Conservation (phyloP, 2,329 filamentous ascomycete genomes). For the Zarea fungicola region DNA sequence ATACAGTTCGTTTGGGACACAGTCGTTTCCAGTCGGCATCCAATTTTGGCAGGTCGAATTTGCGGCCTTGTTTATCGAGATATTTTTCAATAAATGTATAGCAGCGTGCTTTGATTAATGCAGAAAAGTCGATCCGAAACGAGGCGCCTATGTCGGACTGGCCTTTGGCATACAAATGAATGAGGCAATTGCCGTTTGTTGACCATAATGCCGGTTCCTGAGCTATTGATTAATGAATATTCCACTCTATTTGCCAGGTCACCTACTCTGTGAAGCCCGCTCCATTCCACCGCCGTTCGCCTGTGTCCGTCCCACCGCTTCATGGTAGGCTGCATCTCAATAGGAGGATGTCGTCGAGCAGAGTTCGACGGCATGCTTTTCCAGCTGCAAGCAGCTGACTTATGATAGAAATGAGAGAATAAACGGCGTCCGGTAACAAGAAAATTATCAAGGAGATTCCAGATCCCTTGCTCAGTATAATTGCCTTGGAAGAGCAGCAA, state of each 20-base stretch:
- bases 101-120: conserved; percentile 54
- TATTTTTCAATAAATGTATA: conserved; percentile 54
- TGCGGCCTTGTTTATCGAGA: conserved; percentile 29
- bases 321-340: neutral
- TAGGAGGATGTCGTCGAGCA: neutral
- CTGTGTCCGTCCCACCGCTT: conserved; percentile 11
- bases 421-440: neutral
- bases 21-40: conserved; percentile 27
- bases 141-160: conserved; percentile 61
- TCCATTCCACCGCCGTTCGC: neutral
- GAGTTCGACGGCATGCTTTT: neutral
- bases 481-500: neutral
- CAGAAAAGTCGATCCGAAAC: conserved; percentile 58
- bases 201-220: conserved; percentile 71
- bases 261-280: conserved; percentile 8
- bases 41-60: conserved; percentile 17
- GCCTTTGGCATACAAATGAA: conserved; percentile 63
- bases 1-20: conserved; percentile 33
- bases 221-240: neutral
- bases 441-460: neutral
- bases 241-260: neutral
- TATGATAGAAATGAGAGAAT: too few relatives aligned
- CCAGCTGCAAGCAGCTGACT: neutral
- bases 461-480: neutral
- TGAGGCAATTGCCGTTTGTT: conserved; percentile 60